phyloP scores from a whole-genome alignment of 257 asterid genomes.

The Agastache rugosa region DNA sequence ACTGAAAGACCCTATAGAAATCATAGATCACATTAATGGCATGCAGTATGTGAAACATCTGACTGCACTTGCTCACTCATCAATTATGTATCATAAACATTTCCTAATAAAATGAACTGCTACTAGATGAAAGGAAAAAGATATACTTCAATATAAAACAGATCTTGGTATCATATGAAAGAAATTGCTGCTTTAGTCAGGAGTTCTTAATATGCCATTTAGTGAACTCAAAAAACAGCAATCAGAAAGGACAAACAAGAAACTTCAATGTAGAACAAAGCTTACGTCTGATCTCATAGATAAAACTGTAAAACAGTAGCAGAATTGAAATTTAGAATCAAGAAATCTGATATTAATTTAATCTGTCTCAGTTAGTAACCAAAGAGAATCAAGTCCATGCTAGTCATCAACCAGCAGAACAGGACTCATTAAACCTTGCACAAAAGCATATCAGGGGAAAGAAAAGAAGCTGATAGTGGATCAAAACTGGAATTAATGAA shows the following conservation, averaged over 20 bases:
- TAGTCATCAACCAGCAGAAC: conserved; percentile 7
- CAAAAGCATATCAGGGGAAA: conserved; percentile 9
- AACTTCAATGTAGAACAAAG: neutral
- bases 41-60: conserved; percentile 8
- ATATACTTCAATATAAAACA: neutral
- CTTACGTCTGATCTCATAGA: neutral
- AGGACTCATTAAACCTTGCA: neutral
- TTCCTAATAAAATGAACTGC: conserved; percentile 2
- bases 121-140: neutral
- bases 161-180: neutral
- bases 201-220: neutral
- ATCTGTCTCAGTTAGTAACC: neutral
- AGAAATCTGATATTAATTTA: neutral
- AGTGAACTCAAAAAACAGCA: neutral
- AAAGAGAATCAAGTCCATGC: neutral
- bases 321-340: conserved; percentile 8
- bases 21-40: conserved; percentile 18
- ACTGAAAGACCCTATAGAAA: conserved; percentile 41
- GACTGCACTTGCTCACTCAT: conserved; percentile 7
- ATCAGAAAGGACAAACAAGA: neutral
- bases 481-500: conserved; percentile 3
- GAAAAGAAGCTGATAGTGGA: conserved; percentile 6
- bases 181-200: neutral
- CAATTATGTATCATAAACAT: neutral
- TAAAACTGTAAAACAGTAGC: neutral